Base-by-base conservation (phyloP, 176 grass and related monocot genomes). In the Elymus sibiricus region DNA sequence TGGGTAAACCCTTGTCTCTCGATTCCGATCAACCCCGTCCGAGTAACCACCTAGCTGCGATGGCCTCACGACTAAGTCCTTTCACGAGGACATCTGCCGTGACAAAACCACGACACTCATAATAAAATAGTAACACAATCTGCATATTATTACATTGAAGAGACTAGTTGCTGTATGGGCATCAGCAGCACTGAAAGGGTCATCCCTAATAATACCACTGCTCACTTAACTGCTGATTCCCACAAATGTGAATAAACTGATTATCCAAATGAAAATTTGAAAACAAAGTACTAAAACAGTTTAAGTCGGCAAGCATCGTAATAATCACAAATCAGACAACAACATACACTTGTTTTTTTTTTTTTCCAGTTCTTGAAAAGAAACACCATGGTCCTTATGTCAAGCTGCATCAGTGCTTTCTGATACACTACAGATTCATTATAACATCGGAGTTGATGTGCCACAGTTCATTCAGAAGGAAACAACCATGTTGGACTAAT, bases 401-500 rank as follows among this genome's bases (percentile, higher is more conserved):
- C 62, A 70, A 59, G 27, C 63, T 78, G 35, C 73, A 78, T 26
- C 80, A 69, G 53, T 22, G 29, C 31, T 71, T 44, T 83, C 53
- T 3, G 2, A 38, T 51, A 35, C 24, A 70, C 15, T 78, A 40
- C 3, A 42, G 51, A 70, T 8, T 29, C 53, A 24, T 31, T n/a
- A 19, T n/a, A 19, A 28, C 1, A 40, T 49, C 39, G 29, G 51
- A 88, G n/a, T 1, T 56, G 44, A 73, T 74, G 75, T 11, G 19
- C 12, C 39, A 0, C 43, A 31, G 17, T 66, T 85, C 82, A 89
- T 65, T 84, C 82, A 65, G 67, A 74, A 84, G 82, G 76, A 26
- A 89, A 85, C 4, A 85, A 38, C 82, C 87, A 89, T 34, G 76
- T 84, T 74, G 68, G 87, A 80, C 78, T 84, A 76, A 80, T 89